Evolutionary conservation across 169 alveolate species (phyloP), one percentile per base, ranked within the genome.

Genomic region (Babesia ovis): DNA sequence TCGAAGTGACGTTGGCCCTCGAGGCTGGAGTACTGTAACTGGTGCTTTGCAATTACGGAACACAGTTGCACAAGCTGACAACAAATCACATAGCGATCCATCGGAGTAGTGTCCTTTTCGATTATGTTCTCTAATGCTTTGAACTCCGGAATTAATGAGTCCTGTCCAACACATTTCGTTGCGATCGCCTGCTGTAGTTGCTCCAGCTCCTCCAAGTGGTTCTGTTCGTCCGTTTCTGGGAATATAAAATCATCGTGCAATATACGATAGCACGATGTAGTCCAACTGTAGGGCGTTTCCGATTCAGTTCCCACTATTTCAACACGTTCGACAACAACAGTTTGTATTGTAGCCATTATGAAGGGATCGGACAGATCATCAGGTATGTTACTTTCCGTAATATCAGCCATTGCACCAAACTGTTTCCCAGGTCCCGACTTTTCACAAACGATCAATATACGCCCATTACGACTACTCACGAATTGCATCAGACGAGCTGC

Each of bases 81-180:
- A 32, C 73, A 62, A 29, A 62, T 12, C 50, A 12, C 4, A 27
- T 62, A 62, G 3, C 60, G 37, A 43, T 46, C 73, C 61, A 62
- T 4, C 16, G 31, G 59, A 12, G 73, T 62, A 18, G 39, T 25
- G 1, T 3, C 66, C 6, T 22, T 32, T 0, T 22, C 18, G 4
- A 53, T 32, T 35, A 37, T 6, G 23, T 1, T 23, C 73, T 42
- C 25, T 22, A 25, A 4, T 1, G 60, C 58, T 1, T 0, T 32
- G 32, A 29, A 62, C 27, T 42, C 60, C 3, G 61, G 58, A 18
- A 46, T 42, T 20, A 62, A 27, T 16, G 61, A 31, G 12, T 62
- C 73, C 27, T 39, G 53, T 9, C 29, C 37, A 22, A 45, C 8
- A 5, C 59, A 42, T 35, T 62, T 45, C 34, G 25, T 23, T n/a